Evolutionary conservation across 805 yeast species (phyloP), one percentile per base, ranked within the genome.

Genomic region (Saturnispora diversa): DNA sequence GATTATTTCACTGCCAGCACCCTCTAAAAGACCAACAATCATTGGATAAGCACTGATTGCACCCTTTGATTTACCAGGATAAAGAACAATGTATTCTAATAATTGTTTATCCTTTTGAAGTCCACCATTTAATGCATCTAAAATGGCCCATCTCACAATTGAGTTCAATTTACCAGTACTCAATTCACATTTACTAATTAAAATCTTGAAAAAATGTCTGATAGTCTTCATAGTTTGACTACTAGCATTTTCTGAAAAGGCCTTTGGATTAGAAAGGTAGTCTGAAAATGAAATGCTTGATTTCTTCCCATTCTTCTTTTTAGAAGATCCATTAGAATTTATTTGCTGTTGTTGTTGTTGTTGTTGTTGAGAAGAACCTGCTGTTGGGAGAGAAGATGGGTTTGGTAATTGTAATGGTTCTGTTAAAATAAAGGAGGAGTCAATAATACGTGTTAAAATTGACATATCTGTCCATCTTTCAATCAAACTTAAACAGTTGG

Each of bases 41-140:
- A 88, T 75, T 7, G 96, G 95, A 45, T 84, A 64, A 23, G 84
- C 66, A 11, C 86, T 78, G 31, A 72, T 70, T 24, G 50, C 46
- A 2, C 72, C 69, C 38, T 77, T 80, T 29, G 65, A 64, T 27
- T 55, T 57, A 4, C 82, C 84, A 2, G 95, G 95, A 54, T 71
- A 75, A 30, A 84, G 50, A 3, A 84, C 73, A n/a, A 83, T 60
- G 3, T 69, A 58, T 37, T 76, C 68, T 26, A 84, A 61, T 16
- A 80, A 54, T 19, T 68, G 66, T 29, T 82, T 59, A 16, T 33
- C 25, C 5, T 31, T 20, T 13, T 28, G 5, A 8, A 16, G 21
- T n/a, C 24, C 59, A 25, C 51, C 48, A 30, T 30, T 27, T 33
- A 68, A 51, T 31, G 69, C 55, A 43, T 58, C 65, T 3, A 65